Evolutionary conservation across 2,329 filamentous ascomycete genomes (phyloP), one percentile per base, ranked within the genome.

Genomic region (Aspergillus sergii): DNA sequence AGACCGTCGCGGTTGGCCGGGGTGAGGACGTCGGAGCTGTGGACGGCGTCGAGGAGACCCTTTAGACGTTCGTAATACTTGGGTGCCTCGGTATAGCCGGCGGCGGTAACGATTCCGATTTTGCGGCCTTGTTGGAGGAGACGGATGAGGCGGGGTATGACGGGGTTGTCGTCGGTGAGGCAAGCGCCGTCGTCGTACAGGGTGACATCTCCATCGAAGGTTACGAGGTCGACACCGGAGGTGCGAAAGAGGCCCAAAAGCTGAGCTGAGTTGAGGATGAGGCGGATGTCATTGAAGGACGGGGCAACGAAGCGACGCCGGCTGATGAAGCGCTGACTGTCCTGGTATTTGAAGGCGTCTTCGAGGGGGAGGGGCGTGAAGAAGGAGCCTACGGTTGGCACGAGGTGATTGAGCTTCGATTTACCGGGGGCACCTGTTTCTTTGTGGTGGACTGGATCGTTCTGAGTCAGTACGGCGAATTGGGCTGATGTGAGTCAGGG

Each of bases 191-290:
- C 91, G 62, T 93, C 91, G 76, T 99, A 99, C 26, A 99, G 85
- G 1, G 95, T 99, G 57, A 99, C 93, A 79, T 99, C 95, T 78
- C 95, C 95, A 78, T 99, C 95, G 75, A 99, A 99, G 0, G 95
- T 99, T 59, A 96, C 90, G 4, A 99, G 85, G 70, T 95, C 89
- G 10, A 97, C 84, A 5, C 88, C 85, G 26, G 91, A 89, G 51
- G 83, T 82, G 28, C 87, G 88, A 19, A 93, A 90, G n/a, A 98
- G 87, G 45, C 92, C 93, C 89, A 97, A 93, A 64, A 94, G 85
- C 79, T 99, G 95, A 21, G 95, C 94, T 45, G 95, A 95, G 80
- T 99, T 99, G 69, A 99, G 87, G 58, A 96, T 91, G 28, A 97
- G 84, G 2, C 95, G 89, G 63, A 99, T 89, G 75, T 99, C 95